Evolutionary conservation across 2,329 filamentous ascomycete genomes (phyloP).

Genomic region (Dryadomyces quercus-mongolicae): DNA sequence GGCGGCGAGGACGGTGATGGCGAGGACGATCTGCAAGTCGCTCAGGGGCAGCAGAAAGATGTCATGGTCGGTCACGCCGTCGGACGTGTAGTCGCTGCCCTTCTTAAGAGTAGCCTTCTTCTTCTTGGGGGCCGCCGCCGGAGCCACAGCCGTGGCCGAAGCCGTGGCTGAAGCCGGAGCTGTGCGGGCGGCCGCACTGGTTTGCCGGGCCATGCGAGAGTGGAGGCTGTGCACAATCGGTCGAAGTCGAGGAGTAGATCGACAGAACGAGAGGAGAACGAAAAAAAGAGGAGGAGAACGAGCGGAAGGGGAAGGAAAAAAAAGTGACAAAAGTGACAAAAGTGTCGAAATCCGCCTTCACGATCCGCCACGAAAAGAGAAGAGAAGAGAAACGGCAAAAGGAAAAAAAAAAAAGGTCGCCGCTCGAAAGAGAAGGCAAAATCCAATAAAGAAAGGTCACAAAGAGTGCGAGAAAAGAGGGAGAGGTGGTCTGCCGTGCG

Average conservation of each 20-base stretch:
- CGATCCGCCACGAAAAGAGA: not conserved
- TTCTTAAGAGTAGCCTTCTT: constrained; percentile 10
- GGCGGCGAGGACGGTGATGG: constrained; percentile 63
- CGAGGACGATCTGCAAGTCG: constrained; percentile 68
- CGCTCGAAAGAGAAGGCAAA: not conserved
- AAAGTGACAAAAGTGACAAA: not conserved
- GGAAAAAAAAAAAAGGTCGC: not conserved
- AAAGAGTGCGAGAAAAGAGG: not conserved
- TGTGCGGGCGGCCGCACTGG: not conserved
- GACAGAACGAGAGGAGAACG: not conserved
- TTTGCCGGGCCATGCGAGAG: not conserved
- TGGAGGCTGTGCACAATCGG: not conserved
- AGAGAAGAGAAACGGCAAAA: not conserved
- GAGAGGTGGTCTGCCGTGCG: not conserved
- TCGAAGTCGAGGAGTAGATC: not conserved
- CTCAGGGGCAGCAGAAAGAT: constrained; percentile 73
- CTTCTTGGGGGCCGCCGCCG: constrained; percentile 18
- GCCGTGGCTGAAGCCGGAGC: not conserved
- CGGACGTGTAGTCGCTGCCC: constrained; percentile 52
- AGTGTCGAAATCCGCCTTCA: not conserved
- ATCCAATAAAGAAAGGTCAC: not conserved
- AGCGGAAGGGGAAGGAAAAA: not conserved
- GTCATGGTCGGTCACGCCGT: constrained; percentile 80
- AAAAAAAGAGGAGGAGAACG: too few relatives aligned
- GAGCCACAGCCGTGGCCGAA: constrained; percentile 1